These are phyloP conservation scores for Fomitopsis palustris DNA, from an alignment of 1,284 basidiomycete species.

Conservation along the genomic window DNA sequence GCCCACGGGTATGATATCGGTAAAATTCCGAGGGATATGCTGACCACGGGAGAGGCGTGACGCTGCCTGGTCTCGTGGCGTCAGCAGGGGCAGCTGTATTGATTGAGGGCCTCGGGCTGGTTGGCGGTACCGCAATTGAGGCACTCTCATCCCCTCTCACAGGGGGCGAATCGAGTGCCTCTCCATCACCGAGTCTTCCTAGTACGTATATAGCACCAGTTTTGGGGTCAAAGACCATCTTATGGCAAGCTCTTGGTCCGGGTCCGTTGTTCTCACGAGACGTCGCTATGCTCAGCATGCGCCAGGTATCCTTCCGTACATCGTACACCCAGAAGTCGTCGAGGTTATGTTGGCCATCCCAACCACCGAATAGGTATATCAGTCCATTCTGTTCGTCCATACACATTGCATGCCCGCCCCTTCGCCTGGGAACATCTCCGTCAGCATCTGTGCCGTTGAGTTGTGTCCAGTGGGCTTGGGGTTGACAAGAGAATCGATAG, in stretches of 20 bases:
- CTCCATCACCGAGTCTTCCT: constrained; percentile 56
- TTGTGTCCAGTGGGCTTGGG: constrained; percentile 55
- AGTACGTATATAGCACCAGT: constrained; percentile 73
- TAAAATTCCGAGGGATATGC: constrained; percentile 63
- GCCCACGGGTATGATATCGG: constrained; percentile 61
- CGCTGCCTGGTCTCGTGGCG: not conserved
- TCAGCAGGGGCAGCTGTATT: not conserved
- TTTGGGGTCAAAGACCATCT: constrained; percentile 75
- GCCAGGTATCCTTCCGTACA: constrained; percentile 62
- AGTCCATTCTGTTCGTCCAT: constrained; percentile 61
- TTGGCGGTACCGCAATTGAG: not conserved
- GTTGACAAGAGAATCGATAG: constrained; percentile 53
- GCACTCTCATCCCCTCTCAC: not conserved
- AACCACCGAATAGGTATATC: constrained; percentile 81
- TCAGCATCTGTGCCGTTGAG: constrained; percentile 55
- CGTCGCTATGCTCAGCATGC: constrained; percentile 54
- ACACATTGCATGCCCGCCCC: constrained; percentile 83
- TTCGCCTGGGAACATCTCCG: constrained; percentile 57
- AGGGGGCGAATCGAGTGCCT: constrained; percentile 31
- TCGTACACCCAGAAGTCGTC: constrained; percentile 82
- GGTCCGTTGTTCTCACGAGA: constrained; percentile 62
- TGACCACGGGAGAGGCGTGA: constrained; percentile 7
- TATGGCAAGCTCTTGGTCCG: constrained; percentile 73
- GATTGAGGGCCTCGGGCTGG: constrained; percentile 2
- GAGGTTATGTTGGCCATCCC: constrained; percentile 69